These are phyloP conservation scores for Sporisorium reilianum DNA, from an alignment of 1,284 basidiomycete genomes.

Conservation along the genomic window DNA sequence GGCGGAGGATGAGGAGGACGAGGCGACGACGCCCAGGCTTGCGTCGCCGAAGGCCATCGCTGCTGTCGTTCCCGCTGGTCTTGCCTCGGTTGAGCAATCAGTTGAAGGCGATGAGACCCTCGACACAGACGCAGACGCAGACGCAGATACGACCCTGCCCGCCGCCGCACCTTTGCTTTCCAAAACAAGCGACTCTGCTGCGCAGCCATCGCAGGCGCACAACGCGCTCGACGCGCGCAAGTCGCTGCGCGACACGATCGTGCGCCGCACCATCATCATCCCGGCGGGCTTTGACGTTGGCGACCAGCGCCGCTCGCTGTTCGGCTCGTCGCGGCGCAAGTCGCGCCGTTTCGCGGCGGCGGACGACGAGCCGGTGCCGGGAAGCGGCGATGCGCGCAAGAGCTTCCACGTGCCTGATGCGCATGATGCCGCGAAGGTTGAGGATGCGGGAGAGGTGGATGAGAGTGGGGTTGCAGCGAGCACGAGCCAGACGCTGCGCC, in stretches of 20 bases:
- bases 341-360: slow-evolving; percentile 36
- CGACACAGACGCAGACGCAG: no score
- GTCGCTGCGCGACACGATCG: slow-evolving; percentile 58
- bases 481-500: slow-evolving; percentile 25
- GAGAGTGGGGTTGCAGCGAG: slow-evolving; percentile 16
- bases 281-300: slow-evolving; percentile 41
- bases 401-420: slow-evolving; percentile 1
- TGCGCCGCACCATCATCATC: slow-evolving; percentile 63
- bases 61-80: neutral
- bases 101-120: slow-evolving; percentile 4
- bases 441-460: neutral
- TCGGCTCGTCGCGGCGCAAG: slow-evolving; percentile 45
- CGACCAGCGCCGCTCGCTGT: slow-evolving; percentile 41
- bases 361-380: slow-evolving; percentile 36
- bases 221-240: slow-evolving; percentile 32
- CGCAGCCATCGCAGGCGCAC: no score
- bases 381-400: neutral
- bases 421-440: slow-evolving; percentile 6
- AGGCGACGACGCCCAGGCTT: slow-evolving; percentile 11
- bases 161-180: neutral
- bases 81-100: neutral
- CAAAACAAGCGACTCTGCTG: neutral
- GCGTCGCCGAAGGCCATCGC: slow-evolving; percentile 9
- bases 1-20: slow-evolving; percentile 1
- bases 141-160: slow-evolving; percentile 7